Base-by-base conservation (phyloP, 2,329 filamentous ascomycete species). In the Penicillium polonicum region DNA sequence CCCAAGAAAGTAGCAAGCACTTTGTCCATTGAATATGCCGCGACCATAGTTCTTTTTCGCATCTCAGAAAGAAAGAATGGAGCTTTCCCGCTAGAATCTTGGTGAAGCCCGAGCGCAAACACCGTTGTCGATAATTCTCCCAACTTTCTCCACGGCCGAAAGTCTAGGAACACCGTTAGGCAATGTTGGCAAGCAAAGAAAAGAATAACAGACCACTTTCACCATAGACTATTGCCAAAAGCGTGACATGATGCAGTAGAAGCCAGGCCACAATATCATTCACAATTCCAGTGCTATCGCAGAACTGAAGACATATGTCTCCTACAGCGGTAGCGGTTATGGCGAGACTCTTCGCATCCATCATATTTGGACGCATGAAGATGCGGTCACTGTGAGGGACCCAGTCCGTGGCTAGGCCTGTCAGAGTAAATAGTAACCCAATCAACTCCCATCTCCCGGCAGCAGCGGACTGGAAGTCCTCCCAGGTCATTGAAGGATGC, bases 111-210 rank as follows among this genome's bases (percentile, higher is more conserved):
- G 4, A 80, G 69, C 3, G 78, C 76, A 55, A 76, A 79, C 1
- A 79, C 61, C 0, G 77, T 76, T 21, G 72, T 76, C 2, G 74
- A 71, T 2, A 80, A 68, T 48, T 81, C 78, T 17, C 78, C 78
- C 5, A 80, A 64, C 43, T 71, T 74, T 33, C 75, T 70, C 78
- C 78, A 81, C 0, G 76, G 74, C 23, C 73, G 68, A 44, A 77
- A 78, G 57, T 78, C 78, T 79, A 50, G 4, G 29, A 12, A 12
- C 3, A 25, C 36, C 10, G 33, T 58, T 41, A 43, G 31, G 5
- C 10, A 13, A 33, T 13, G 8, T 35, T 27, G 17, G 23, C 12
- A 38, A 19, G 12, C 19, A 35, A 49, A 13, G 31, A 53, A 19
- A 2, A 38, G 25, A 15, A 21, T 4, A 39, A 57, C 59, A 57